Base-by-base conservation (phyloP, 805 yeast species). In the Starmerella geochares region DNA sequence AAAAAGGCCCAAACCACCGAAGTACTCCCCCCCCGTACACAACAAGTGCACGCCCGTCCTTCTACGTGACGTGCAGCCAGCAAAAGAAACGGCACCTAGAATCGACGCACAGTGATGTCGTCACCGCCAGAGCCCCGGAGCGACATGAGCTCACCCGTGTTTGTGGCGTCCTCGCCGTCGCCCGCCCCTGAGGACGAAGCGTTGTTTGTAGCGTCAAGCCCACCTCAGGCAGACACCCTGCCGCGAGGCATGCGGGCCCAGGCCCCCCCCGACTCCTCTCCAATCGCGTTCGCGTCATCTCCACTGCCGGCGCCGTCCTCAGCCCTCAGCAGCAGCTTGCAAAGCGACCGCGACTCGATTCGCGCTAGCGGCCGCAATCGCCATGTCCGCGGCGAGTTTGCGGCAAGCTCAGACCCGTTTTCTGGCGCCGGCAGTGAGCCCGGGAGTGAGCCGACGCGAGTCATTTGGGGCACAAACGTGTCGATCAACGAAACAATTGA, bases 391-490 rank as follows among this genome's bases (percentile, higher is more conserved):
- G 60, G 60, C 17, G 60, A 57, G 31, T 46, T 57, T 33, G 54
- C 50, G 21, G 50, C 50, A 40, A 41, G 53, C 31, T 46, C 55
- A 5, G 53, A 35, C 32, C 39, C 47, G 4, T 16, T 44, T 10
- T 42, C 47, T 9, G 49, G 41, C 13, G 19, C 31, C 41, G 35
- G 37, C 20, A 37, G 48, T 19, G 41, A 46, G 47, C 29, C 36
- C 16, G 38, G 50, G 11, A 33, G 62, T 47, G 95, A 83, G 56
- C 94, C 95, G 0, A 79, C 80, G 21, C 76, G 94, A 60, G 95
- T 92, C 48, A 90, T 92, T 61, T 92, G 98, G 98, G 98, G 98
- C 67, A 92, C 98, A 1, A 87, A 90, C 62, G 95, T 92, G 24
- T 83, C 94, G 43, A 88, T 92, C 61, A 85, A 80, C 61, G 96